Conservation (phyloP, 768 basidiomycete genomes). For the Kwoniella dendrophila region DNA sequence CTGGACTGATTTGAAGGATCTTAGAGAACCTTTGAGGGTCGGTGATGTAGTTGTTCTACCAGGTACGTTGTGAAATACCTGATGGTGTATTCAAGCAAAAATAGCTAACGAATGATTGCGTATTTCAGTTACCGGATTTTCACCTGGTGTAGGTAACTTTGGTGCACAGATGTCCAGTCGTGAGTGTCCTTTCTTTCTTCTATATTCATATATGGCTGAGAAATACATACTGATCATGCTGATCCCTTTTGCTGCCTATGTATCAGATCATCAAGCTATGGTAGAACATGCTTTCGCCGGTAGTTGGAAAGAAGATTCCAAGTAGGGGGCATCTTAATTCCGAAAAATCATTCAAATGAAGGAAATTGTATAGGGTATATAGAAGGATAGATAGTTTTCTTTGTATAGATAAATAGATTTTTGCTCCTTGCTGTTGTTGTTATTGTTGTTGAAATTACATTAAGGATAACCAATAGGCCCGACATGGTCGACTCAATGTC, state of each 20-base stretch:
- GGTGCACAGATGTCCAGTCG: constrained; percentile 35
- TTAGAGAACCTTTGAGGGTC: constrained; percentile 50
- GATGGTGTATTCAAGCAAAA: neutral
- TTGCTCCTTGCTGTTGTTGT: no score
- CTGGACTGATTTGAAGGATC: constrained; percentile 55
- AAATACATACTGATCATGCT: neutral
- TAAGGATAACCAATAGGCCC: no score
- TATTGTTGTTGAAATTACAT: no score
- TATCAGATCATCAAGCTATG: constrained; percentile 50
- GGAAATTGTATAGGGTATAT: no score
- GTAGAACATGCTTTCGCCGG: constrained; percentile 50
- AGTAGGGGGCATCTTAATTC: no score
- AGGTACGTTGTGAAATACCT: constrained; percentile 18
- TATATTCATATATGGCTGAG: neutral
- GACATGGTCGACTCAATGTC: no score
- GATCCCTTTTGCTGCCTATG: neutral
- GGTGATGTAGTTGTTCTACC: constrained; percentile 58
- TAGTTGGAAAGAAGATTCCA: constrained; percentile 21
- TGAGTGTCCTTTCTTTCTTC: constrained; percentile 23
- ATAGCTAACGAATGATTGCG: neutral
- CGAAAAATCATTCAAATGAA: no score
- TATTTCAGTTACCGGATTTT: constrained; percentile 51
- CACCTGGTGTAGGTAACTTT: constrained; percentile 53
- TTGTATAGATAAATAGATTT: no score
- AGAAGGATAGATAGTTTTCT: no score